These are phyloP conservation scores for Vitis hybrid DNA, from an alignment of 177 flowering plant genomes.

Conservation along the genomic window DNA sequence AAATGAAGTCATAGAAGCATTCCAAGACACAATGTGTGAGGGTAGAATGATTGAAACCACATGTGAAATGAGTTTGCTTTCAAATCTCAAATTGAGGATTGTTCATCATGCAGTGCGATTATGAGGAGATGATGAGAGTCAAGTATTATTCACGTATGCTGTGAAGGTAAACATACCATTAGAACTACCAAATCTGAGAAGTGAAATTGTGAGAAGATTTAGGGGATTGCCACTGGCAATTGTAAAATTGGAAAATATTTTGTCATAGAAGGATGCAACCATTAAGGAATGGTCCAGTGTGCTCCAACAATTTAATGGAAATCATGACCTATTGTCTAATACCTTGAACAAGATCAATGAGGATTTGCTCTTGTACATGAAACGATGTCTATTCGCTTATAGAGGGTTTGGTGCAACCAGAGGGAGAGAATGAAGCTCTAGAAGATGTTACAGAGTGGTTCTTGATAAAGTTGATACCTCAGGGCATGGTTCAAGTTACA, in stretches of 20 bases:
- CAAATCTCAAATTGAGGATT: neutral
- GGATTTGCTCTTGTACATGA: neutral
- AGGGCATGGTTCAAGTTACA: neutral
- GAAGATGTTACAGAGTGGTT: neutral
- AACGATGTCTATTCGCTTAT: neutral
- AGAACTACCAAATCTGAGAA: neutral
- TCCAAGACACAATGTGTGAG: neutral
- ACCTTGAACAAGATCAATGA: neutral
- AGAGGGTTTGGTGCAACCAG: neutral
- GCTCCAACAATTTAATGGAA: neutral
- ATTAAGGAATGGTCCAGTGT: too few relatives aligned
- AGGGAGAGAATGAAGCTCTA: neutral
- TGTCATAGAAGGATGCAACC: too few relatives aligned
- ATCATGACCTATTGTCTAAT: neutral
- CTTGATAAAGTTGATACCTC: neutral
- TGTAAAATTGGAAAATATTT: too few relatives aligned
- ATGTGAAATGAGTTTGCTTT: neutral
- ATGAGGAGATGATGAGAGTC: neutral
- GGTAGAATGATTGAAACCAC: too few relatives aligned
- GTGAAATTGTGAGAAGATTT: neutral
- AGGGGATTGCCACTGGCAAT: neutral
- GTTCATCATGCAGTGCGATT: neutral
- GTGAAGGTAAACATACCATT: neutral
- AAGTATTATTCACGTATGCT: fast-evolving
- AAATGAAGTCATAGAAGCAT: neutral